Evolutionary conservation across 495 filamentous ascomycete species (phyloP).

Genomic region (Tirmania nivea): DNA sequence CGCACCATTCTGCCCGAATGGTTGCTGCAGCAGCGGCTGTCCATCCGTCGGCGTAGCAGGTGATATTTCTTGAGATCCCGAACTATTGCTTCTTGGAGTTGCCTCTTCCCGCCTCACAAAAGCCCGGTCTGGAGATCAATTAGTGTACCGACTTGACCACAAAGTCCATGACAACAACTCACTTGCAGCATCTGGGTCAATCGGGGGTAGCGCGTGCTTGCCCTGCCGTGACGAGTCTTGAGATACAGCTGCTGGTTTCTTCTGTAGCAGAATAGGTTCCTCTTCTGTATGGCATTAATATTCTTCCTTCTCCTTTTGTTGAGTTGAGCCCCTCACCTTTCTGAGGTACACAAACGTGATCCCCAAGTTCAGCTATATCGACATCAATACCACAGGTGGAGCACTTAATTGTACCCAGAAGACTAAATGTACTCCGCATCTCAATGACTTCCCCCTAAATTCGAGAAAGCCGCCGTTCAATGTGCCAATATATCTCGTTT

Average conservation of each 20-base stretch:
- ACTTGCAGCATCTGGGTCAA: conserved; percentile 38
- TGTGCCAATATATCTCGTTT: too few relatives aligned
- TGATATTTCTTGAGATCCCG: conserved; percentile 8
- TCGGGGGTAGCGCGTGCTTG: conserved; percentile 22
- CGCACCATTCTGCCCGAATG: not conserved
- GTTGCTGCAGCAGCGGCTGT: conserved; percentile 12
- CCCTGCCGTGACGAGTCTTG: not conserved
- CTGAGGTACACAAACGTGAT: conserved; percentile 47
- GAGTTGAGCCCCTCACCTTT: conserved; percentile 6
- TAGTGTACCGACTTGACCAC: too few relatives aligned
- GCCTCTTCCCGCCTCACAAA: conserved; percentile 36
- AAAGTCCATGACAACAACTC: conserved; percentile 13
- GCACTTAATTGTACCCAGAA: conserved; percentile 87
- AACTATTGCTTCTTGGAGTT: conserved; percentile 32
- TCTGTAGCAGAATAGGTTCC: too few relatives aligned
- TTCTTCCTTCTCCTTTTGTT: not conserved
- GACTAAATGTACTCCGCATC: conserved; percentile 23
- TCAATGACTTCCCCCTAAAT: too few relatives aligned
- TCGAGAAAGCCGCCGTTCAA: too few relatives aligned
- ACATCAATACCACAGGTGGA: conserved; percentile 70
- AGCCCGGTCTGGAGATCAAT: conserved; percentile 31
- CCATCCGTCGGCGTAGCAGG: conserved; percentile 17
- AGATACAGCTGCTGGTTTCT: too few relatives aligned
- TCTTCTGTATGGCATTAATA: too few relatives aligned
- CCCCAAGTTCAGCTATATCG: conserved; percentile 77